Percentiles rank a stretch among this genome's conserved stretches.
Conservation (phyloP, 2,329 filamentous ascomycete genomes). For the Aspergillus viridinutans region DNA sequence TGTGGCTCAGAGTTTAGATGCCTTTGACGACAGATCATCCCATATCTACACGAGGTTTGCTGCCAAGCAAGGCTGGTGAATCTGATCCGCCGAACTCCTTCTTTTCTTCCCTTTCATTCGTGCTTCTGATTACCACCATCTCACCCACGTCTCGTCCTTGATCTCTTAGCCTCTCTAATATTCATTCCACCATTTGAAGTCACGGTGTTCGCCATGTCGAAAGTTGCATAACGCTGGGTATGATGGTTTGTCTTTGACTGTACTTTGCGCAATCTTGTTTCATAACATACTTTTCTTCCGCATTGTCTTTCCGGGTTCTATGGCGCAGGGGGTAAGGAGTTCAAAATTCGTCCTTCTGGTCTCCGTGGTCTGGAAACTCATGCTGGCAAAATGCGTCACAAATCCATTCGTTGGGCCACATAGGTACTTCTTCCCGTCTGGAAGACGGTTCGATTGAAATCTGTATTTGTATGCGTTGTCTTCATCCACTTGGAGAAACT, state of each 20-base stretch:
- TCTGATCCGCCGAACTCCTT: background rate
- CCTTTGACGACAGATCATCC: background rate
- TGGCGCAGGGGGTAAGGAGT: conserved; percentile 13
- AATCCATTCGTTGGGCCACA: background rate
- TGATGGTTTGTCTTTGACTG: conserved; percentile 3
- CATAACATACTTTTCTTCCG: conserved; percentile 1
- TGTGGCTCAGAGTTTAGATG: background rate
- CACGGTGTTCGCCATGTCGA: background rate
- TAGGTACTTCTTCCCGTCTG: background rate
- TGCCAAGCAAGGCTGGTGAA: background rate
- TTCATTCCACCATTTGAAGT: background rate
- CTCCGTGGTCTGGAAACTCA: background rate
- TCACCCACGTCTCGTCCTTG: background rate
- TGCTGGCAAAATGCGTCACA: background rate
- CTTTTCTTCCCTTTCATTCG: background rate
- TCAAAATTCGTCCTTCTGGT: conserved; percentile 8
- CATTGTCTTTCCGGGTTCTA: conserved; percentile 1
- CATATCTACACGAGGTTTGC: background rate
- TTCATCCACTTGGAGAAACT: too few species aligned
- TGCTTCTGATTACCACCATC: background rate
- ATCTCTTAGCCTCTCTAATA: background rate
- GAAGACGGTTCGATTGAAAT: background rate
- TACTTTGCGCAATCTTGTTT: conserved; percentile 10
- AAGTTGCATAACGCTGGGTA: background rate
- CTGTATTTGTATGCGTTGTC: too few species aligned